Evolutionary conservation across 1,284 basidiomycete genomes (phyloP).

Genomic region (Spongispora temasekensis): DNA sequence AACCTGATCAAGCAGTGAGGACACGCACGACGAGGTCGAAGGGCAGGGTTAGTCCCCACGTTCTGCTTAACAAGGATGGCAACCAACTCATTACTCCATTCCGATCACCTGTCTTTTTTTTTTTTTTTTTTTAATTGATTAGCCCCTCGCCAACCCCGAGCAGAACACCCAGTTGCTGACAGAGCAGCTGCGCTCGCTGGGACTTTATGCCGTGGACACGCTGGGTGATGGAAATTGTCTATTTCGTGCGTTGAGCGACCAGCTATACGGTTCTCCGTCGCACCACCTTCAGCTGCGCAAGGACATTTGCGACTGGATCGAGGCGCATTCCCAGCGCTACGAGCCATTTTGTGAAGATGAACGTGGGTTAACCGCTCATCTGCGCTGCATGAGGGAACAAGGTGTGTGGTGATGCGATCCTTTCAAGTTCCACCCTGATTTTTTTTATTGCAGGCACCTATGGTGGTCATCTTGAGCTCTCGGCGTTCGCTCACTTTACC

Average conservation of each 20-base stretch:
- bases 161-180: constrained; percentile 66
- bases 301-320: constrained; percentile 84
- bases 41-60: constrained; percentile 49
- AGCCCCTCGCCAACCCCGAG: constrained; percentile 64
- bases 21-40: constrained; percentile 66
- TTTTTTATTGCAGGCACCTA: constrained; percentile 64
- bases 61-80: constrained; percentile 25
- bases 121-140: constrained; percentile 11
- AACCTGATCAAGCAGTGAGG: constrained; percentile 47
- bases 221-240: constrained; percentile 88
- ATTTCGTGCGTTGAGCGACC: constrained; percentile 80
- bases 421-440: constrained; percentile 2
- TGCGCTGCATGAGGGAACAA: constrained; percentile 74
- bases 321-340: constrained; percentile 68
- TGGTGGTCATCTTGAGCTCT: constrained; percentile 88
- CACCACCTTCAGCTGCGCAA: constrained; percentile 70
- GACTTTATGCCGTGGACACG: constrained; percentile 77
- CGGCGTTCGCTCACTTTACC: constrained; percentile 84
- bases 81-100: constrained; percentile 18
- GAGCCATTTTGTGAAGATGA: constrained; percentile 90
- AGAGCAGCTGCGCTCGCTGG: constrained; percentile 69
- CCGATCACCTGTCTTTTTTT: constrained; percentile 15
- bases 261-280: constrained; percentile 77
- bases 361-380: constrained; percentile 68
- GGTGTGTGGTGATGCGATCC: constrained; percentile 45